phyloP scores from a whole-genome alignment of 148 eudicot genomes.

The Dysphania ambrosioides region DNA sequence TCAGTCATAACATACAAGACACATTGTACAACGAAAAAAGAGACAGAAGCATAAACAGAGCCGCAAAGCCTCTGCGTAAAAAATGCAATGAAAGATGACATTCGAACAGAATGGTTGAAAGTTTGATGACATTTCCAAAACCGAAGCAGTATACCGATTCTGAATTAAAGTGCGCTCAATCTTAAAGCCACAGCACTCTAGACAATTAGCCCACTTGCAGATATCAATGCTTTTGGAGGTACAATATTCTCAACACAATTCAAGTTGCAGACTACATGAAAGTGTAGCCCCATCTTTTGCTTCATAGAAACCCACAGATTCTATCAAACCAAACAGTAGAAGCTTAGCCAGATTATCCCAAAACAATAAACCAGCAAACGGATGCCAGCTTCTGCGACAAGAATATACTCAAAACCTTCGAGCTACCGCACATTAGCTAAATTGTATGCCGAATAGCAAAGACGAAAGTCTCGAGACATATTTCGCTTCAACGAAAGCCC shows the following conservation, averaged over 20 bases:
- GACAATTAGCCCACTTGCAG: neutral
- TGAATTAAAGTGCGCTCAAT: neutral
- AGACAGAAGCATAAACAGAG: neutral
- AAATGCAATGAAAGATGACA: neutral
- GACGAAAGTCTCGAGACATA: constrained; percentile 1
- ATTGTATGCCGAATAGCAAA: neutral
- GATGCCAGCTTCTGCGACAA: neutral
- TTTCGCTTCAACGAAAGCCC: constrained; percentile 31
- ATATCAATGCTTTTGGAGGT: neutral
- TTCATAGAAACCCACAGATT: constrained; percentile 18
- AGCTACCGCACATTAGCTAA: neutral
- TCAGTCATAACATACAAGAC: neutral
- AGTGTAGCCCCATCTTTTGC: constrained; percentile 10
- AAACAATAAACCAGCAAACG: neutral
- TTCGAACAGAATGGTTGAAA: neutral
- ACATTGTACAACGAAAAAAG: neutral
- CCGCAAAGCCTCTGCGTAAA: neutral
- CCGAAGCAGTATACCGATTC: neutral
- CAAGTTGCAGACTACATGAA: neutral
- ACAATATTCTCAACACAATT: neutral
- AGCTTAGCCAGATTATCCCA: neutral
- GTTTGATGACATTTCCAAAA: neutral
- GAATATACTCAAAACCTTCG: constrained; percentile 18
- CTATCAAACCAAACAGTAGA: constrained; percentile 19
- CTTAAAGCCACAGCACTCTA: neutral